Base-by-base conservation (phyloP, 2,329 filamentous ascomycete species). In the Intubia oerlemansii region DNA sequence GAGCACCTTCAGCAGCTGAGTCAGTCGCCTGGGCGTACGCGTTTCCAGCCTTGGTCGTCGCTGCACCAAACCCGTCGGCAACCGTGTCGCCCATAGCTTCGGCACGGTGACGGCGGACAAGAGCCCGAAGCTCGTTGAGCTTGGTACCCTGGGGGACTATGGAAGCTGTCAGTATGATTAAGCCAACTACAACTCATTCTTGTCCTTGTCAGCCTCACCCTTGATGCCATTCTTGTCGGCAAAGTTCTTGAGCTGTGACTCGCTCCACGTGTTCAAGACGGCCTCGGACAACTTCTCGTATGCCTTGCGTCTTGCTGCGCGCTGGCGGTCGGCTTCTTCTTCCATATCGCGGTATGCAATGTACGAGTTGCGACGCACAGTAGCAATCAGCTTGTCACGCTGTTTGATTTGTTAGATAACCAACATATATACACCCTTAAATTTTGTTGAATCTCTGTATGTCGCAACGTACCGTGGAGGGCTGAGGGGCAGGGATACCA, bases 131-230 rank as follows among this genome's bases (percentile, higher is more conserved):
- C 51, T 98, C 85, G 43, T 93, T 90, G 40, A 68, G 59, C 59
- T 77, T 84, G 44, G 79, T 90, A 27, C 85, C 88, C 46, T 95
- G 85, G 8, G 88, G 88, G 28, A 93, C 80, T 57, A 27, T n/a
- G n/a, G n/a, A n/a, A n/a, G n/a, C n/a, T n/a, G n/a, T n/a, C n/a
- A n/a, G 17, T 12, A 13, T 9, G 3, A 16, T 7, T 10, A 2
- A 9, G 10, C 4, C 5, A 17, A 10, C 5, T 12, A 5, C 13
- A 14, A 2, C 2, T 25, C 5, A 23, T 13, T 8, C 10, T 10
- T 20, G 9, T 12, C 36, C 47, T 17, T 41, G 55, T 53, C 52
- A 10, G 45, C 49, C n/a, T n/a, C n/a, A n/a, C n/a, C n/a, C n/a
- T n/a, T n/a, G 45, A 98, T 76, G 33, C 70, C 69, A 42, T 95